Evolutionary conservation across 345 rosid genomes (phyloP), one percentile per base, ranked within the genome.

Genomic region (Ceriops tagal): DNA sequence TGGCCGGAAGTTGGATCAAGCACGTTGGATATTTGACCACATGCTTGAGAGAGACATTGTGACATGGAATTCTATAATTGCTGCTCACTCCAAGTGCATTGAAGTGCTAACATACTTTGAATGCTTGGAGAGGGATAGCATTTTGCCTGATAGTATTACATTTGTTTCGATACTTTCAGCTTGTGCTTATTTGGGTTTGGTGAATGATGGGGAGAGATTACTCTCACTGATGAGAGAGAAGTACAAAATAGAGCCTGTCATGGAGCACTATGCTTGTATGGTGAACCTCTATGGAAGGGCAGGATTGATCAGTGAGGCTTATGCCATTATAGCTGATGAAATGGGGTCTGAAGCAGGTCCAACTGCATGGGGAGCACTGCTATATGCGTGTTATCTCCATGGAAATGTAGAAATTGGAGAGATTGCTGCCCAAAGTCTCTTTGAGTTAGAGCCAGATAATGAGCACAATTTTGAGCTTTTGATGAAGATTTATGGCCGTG

Each of bases 191-290:
- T 61, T 79, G 64, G 93, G 96, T 51, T 76, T 85, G 72, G 86
- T 93, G 3, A 57, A 76, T 69, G 88, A 86, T 8, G 98, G 96
- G 49, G 88, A 89, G 83, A 73, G 73, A 62, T 43, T 87, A 34
- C 90, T 87, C 77, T 68, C 79, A 5, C 61, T 77, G 20, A 86
- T 93, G 97, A 80, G 61, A 35, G 81, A 74, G 16, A 84, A 81
- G 65, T 85, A 80, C 18, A 47, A 66, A 34, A 81, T 89, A 43
- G 19, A 73, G 58, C 90, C 91, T 0, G 76, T 65, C 64, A 87
- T 75, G 85, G 91, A 91, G 72, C 98, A 91, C 72, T 89, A 84
- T 74, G 89, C 98, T 30, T 91, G 97, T 68, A 81, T 90, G 87
- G 90, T 87, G 55, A 89, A 93, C 71, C 92, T 90, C 34, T 89